Base-by-base conservation (phyloP, 75 land plant genomes). In the Chamaecyparis obtusa region DNA sequence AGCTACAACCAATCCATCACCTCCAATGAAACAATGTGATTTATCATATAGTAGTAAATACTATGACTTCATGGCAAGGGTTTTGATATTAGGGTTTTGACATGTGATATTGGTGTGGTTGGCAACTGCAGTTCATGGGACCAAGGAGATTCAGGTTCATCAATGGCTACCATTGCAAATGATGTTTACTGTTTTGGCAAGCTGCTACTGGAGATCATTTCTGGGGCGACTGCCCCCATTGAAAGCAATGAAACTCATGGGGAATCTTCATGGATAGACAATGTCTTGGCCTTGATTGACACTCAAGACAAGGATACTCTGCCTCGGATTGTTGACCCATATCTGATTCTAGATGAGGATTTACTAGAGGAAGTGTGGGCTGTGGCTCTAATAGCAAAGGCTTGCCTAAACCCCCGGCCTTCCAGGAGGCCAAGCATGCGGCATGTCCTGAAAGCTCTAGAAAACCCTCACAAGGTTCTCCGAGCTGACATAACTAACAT, bases 321-420 rank as follows among this genome's bases (percentile, higher is more conserved):
- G 8, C 41, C 36, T 39, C 78, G 51, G 83, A 89, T 89, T 17
- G 37, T 89, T 41, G 90, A 89, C 32, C 90, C 90, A 55, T 82
- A 89, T 76, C 89, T 89, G n/a, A 87, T 89, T 51, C 89, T 89
- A 17, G 85, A 81, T 64, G 90, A 87, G 81, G 90, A 89, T 76
- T 84, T 89, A 19, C 75, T 89, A 15, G 89, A 89, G 30, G 90
- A 89, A 84, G 90, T 87, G 24, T 64, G 89, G 90, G 90, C 89
- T 35, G 83, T 89, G 75, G 90, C 90, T 30, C 51, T 89, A 19
- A 84, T 89, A 33, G 90, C 89, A 21, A 89, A 89, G 89, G 88
- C 87, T 37, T 89, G 90, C 85, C 85, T 89, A 14, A 51, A 81
- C 55, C 48, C 85, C 24, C 55, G 83, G 30, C 71, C 89, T 15